Evolutionary conservation across 768 basidiomycete genomes (phyloP), one percentile per base, ranked within the genome.

Genomic region (Cystobasidium onofrii): DNA sequence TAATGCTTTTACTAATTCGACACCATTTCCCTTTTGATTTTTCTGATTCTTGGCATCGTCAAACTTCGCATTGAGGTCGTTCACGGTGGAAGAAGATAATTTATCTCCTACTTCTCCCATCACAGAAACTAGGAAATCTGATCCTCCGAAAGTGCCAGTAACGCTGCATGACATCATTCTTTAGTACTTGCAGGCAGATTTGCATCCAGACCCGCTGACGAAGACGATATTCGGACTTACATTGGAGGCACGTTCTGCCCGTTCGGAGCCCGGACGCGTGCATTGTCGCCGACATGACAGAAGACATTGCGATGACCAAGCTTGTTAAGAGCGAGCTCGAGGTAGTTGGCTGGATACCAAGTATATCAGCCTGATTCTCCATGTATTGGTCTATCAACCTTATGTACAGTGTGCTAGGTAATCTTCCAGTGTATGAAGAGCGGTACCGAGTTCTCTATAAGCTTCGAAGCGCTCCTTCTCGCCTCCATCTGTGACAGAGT

Each of bases 291-390:
- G 36, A 95, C 90, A 77, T 97, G 93, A 31, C 86, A 80, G 82
- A 95, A 97, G 1, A 95, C 88, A 52, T 91, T 83, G 0, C 80
- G 76, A 80, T 92, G 83, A 0, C 93, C 94, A 83, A 92, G 83
- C 0, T 84, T 83, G 44, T 88, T 86, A 17, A 97, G 85, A 0
- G 87, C 84, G 13, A 95, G 84, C 81, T 92, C 90, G 80, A 88
- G 88, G 86, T 88, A 91, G 81, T 91, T 84, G 10, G 80, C 41
- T 46, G 29, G 13, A 50, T 43, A 46, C 52, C 55, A 23, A 31
- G 31, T 61, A 25, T 43, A 34, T 64, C 27, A 64, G 27, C 25
- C n/a, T 41, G 39, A 23, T 6, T 27, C 10, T 9, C 6, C 61
- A 9, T 20, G 27, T 20, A 31, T 33, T 4, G 9, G n/a, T 31